Evolutionary conservation across 768 basidiomycete genomes (phyloP).

Genomic region (Leccinum aurantiacum): DNA sequence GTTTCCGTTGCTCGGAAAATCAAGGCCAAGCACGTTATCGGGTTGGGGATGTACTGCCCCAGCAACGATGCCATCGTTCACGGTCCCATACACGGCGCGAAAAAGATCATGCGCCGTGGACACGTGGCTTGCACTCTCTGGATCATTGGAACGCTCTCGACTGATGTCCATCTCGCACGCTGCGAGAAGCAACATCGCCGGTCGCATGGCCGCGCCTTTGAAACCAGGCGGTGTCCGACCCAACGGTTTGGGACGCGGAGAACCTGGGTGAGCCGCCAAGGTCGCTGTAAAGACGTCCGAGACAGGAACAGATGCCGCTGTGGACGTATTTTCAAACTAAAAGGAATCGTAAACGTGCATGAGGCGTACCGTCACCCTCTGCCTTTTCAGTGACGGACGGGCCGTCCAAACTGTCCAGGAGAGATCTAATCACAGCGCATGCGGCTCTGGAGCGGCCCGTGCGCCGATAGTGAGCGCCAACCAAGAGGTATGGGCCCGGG

Average conservation of each 20-base stretch:
- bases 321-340: constrained; percentile 17
- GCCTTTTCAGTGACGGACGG: constrained; percentile 16
- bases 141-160: constrained; percentile 23
- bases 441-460: constrained; percentile 34
- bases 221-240: constrained; percentile 13
- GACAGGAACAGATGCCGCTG: constrained; percentile 10
- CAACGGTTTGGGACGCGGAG: constrained; percentile 10
- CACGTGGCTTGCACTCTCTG: constrained; percentile 22
- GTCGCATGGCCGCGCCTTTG: constrained; percentile 23
- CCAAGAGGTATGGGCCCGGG: constrained; percentile 33
- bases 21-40: constrained; percentile 28
- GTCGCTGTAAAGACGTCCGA: constrained; percentile 11
- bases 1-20: constrained; percentile 19
- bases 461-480: constrained; percentile 35
- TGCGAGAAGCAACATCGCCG: constrained; percentile 32
- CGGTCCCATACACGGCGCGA: constrained; percentile 30
- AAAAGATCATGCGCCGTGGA: constrained; percentile 30
- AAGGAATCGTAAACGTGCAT: constrained; percentile 10
- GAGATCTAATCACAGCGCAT: constrained; percentile 27
- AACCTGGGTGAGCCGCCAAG: constrained; percentile 4
- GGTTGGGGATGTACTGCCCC: constrained; percentile 12
- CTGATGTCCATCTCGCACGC: constrained; percentile 35
- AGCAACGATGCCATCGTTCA: constrained; percentile 21
- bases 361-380: constrained; percentile 28
- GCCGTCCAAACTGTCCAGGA: constrained; percentile 18